phyloP scores from a whole-genome alignment of 352 stramenopile genomes.

The Aphanomyces stellatus region DNA sequence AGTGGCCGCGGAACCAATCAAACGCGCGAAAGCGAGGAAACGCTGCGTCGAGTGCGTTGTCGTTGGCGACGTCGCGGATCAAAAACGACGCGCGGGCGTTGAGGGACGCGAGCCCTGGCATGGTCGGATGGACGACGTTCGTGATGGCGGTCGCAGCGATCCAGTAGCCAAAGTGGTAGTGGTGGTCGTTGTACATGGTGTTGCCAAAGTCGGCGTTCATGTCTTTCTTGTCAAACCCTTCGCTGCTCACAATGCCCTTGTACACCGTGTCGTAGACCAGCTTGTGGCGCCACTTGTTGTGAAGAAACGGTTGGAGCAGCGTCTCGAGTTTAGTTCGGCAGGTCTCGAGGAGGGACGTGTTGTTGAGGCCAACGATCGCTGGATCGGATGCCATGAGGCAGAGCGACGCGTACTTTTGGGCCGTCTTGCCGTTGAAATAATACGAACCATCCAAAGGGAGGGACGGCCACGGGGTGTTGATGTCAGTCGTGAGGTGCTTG shows the following conservation, averaged over 20 bases:
- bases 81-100: conserved; percentile 43
- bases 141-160: conserved; percentile 48
- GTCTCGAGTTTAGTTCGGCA: conserved; percentile 58
- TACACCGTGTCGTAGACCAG: conserved; percentile 55
- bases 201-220: conserved; percentile 64
- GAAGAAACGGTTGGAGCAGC: conserved; percentile 41
- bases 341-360: conserved; percentile 37
- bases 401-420: conserved; percentile 62
- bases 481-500: conserved; percentile 39
- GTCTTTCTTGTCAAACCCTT: conserved; percentile 43
- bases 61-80: conserved; percentile 43
- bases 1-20: conserved; percentile 62
- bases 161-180: conserved; percentile 75
- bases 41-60: conserved; percentile 36
- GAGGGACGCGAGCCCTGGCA: conserved; percentile 35
- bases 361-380: conserved; percentile 42
- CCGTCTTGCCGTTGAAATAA: conserved; percentile 70
- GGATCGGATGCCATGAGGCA: conserved; percentile 68
- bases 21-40: conserved; percentile 62
- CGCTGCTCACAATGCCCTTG: conserved; percentile 51
- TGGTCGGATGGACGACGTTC: conserved; percentile 64
- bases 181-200: conserved; percentile 69
- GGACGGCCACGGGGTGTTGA: conserved; percentile 44
- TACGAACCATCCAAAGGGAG: conserved; percentile 45
- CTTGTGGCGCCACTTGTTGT: conserved; percentile 53